Evolutionary conservation across 306 rosid species (phyloP).

Genomic region (Fagus crenata): DNA sequence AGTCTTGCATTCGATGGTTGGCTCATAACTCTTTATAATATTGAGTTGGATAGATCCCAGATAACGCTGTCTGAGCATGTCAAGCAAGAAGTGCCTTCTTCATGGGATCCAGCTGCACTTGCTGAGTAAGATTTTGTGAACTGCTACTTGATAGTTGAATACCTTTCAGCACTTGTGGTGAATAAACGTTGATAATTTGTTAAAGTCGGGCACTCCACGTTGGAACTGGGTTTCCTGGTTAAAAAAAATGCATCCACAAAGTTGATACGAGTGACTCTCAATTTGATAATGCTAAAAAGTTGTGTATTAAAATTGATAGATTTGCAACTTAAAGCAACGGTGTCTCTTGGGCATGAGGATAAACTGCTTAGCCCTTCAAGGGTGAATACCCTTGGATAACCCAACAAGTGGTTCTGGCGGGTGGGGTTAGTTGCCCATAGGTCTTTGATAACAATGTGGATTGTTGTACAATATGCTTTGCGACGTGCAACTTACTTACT

Average conservation of each 20-base stretch:
- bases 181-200: not conserved
- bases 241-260: not conserved
- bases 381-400: too few species aligned
- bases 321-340: not conserved
- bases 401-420: too few species aligned
- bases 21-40: slow-evolving; percentile 64
- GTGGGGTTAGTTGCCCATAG: too few species aligned
- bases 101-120: slow-evolving; percentile 87
- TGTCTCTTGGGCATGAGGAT: too few species aligned
- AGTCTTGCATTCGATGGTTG: slow-evolving; percentile 77
- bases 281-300: not conserved
- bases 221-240: too few species aligned
- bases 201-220: too few species aligned
- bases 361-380: too few species aligned
- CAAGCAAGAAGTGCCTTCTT: slow-evolving; percentile 63
- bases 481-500: too few species aligned
- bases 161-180: not conserved
- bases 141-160: not conserved
- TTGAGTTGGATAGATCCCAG: slow-evolving; percentile 62
- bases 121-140: slow-evolving; percentile 57
- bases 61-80: slow-evolving; percentile 57
- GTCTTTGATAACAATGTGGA: too few species aligned
- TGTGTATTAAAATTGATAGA: not conserved
- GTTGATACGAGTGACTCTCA: not conserved
- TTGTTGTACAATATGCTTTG: too few species aligned